These are phyloP conservation scores for Leccinum imitatum DNA, from an alignment of 768 basidiomycete species.

Conservation along the genomic window DNA sequence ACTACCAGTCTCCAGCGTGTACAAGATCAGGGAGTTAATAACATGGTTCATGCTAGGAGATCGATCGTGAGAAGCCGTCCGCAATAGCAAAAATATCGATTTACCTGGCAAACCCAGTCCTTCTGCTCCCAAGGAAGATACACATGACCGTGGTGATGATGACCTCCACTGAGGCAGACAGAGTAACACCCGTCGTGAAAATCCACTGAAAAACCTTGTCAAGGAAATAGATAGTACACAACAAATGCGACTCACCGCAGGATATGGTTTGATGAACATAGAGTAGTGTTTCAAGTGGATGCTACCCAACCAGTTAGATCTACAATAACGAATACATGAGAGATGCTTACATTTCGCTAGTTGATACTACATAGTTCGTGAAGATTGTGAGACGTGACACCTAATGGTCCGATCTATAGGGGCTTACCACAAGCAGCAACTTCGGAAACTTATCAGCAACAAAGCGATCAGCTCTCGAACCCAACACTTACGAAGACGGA, in stretches of 20 bases:
- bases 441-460: conserved; percentile 13
- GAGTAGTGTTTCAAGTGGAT: conserved; percentile 31
- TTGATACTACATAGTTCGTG: conserved; percentile 25
- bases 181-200: conserved; percentile 31
- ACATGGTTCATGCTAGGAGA: conserved; percentile 44
- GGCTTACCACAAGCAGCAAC: conserved; percentile 33
- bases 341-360: conserved; percentile 30
- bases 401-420: background rate
- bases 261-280: conserved; percentile 32
- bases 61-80: background rate
- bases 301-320: conserved; percentile 4
- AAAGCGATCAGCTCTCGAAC: background rate
- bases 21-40: conserved; percentile 49
- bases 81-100: background rate
- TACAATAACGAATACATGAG: fast-evolving
- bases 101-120: conserved; percentile 32
- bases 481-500: conserved; percentile 31
- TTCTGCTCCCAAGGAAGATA: conserved; percentile 33
- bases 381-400: background rate
- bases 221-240: background rate
- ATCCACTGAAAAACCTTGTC: conserved; percentile 25
- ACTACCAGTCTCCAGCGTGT: conserved; percentile 52
- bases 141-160: conserved; percentile 34
- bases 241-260: conserved; percentile 16
- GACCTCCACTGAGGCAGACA: conserved; percentile 34